Evolutionary conservation across 371 early-diverging fungal genomes (phyloP).

Genomic region (Saksenaea oblongispora): DNA sequence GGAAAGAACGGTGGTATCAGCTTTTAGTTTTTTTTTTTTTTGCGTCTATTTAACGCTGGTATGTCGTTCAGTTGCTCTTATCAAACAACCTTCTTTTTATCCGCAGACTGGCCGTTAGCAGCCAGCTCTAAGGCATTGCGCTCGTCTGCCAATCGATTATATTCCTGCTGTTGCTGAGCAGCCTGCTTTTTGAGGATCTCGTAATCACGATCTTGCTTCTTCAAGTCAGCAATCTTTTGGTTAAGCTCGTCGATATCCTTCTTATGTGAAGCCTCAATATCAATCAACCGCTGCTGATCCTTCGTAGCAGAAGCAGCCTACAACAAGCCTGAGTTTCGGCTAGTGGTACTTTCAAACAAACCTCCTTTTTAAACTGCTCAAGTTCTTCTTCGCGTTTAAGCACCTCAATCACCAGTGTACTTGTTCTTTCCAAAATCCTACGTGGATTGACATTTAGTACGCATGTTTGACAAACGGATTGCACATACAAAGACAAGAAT

Average conservation of each 20-base stretch:
- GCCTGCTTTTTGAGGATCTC: constrained; percentile 81
- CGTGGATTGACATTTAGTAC: background rate
- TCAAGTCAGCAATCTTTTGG: constrained; percentile 49
- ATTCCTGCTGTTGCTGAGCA: constrained; percentile 65
- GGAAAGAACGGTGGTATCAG: background rate
- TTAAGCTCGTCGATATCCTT: constrained; percentile 21
- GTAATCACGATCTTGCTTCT: constrained; percentile 58
- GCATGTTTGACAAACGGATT: background rate
- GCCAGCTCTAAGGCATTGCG: constrained; percentile 56
- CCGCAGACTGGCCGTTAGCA: background rate
- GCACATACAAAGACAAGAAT: constrained; percentile 70
- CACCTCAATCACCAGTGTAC: constrained; percentile 65
- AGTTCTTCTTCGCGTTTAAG: constrained; percentile 64
- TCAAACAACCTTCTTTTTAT: constrained; percentile 24
- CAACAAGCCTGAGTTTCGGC: background rate
- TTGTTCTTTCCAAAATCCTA: constrained; percentile 70
- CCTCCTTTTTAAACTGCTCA: constrained; percentile 52
- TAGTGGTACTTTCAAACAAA: constrained; percentile 10
- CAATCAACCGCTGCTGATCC: constrained; percentile 20
- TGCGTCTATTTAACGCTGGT: background rate
- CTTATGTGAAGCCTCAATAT: constrained; percentile 29
- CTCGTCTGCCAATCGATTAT: constrained; percentile 74
- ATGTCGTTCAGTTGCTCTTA: background rate
- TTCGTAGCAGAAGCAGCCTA: constrained; percentile 22
- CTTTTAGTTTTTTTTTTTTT: background rate